Conservation (phyloP, 257 asterid species). For the Verbena officinalis region DNA sequence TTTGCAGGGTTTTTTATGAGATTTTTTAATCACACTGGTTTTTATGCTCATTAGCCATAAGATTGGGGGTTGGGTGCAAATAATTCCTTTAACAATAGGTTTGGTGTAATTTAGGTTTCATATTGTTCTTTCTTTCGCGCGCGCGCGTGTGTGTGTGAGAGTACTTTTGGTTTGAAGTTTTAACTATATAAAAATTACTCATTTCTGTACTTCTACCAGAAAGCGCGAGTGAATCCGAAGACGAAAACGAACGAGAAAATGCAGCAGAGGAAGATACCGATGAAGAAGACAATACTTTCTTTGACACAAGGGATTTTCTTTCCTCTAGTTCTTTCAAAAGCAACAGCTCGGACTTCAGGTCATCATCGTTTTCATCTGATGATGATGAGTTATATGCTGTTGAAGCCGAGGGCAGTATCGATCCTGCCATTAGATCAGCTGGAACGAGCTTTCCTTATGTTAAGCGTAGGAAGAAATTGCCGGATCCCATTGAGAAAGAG, state of each 20-base stretch:
- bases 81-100: too few species aligned
- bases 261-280: conserved; percentile 88
- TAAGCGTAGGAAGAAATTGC: conserved; percentile 87
- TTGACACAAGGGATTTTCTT: conserved; percentile 89
- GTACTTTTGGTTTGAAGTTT: conserved; percentile 7
- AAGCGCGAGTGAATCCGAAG: conserved; percentile 84
- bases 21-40: too few species aligned
- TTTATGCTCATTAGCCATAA: too few species aligned
- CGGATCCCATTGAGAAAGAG: conserved; percentile 90
- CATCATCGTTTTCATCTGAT: conserved; percentile 77
- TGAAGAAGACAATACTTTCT: conserved; percentile 86
- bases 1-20: too few species aligned
- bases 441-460: conserved; percentile 66
- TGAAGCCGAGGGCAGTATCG: conserved; percentile 64
- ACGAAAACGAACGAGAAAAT: conserved; percentile 82
- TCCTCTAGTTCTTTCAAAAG: conserved; percentile 89
- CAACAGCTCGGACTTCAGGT: conserved; percentile 71
- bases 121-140: background rate
- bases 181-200: conserved; percentile 20
- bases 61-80: too few species aligned
- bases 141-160: background rate
- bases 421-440: conserved; percentile 65
- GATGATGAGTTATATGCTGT: conserved; percentile 55
- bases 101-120: background rate
- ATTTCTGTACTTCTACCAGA: conserved; percentile 50